Evolutionary conservation across 768 basidiomycete genomes (phyloP), one percentile per base, ranked within the genome.

Genomic region (Cystofilobasidium macerans): DNA sequence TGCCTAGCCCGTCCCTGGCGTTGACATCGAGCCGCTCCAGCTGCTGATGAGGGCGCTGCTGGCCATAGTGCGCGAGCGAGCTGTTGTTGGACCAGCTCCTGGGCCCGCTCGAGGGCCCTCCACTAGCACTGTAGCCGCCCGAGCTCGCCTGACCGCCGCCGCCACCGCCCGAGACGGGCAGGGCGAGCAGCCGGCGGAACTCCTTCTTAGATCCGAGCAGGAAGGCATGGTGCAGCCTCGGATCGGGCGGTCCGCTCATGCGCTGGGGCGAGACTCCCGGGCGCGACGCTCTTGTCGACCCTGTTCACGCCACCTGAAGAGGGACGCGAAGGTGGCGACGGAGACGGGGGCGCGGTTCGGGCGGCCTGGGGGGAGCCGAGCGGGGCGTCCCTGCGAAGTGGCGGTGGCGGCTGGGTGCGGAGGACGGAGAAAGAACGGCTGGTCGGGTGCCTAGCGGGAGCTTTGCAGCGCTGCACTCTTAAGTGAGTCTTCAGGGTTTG

Each of bases 141-240:
- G 79, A 62, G 57, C 47, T 48, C 47, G 40, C 53, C 56, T 38
- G 47, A 79, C 71, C 84, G 82, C 61, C 76, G 74, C 72, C 81
- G 82, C 59, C 71, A 72, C 65, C 59, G 73, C 67, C 67, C 73
- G 69, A 68, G 75, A 75, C 45, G 75, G 75, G 65, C 76, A 79
- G 59, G n/a, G 81, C 78, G 72, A 89, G 83, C 72, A 86, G 79
- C 70, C 84, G 84, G 73, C 86, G 85, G 75, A 89, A 89, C 59
- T 82, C 85, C 76, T 84, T 83, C 76, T 86, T 83, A 75, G 86
- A 83, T 72, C 84, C 80, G 72, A 84, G 82, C 74, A 79, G 75
- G 73, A 87, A 86, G 76, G 83, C 81, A 67, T 80, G 84, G 86
- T 88, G 88, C 78, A 89, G 86, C n/a, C 28, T 26, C 9, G 65